Base-by-base conservation (phyloP, 176 grass and related monocot species). In the Pontederia crassipes region DNA sequence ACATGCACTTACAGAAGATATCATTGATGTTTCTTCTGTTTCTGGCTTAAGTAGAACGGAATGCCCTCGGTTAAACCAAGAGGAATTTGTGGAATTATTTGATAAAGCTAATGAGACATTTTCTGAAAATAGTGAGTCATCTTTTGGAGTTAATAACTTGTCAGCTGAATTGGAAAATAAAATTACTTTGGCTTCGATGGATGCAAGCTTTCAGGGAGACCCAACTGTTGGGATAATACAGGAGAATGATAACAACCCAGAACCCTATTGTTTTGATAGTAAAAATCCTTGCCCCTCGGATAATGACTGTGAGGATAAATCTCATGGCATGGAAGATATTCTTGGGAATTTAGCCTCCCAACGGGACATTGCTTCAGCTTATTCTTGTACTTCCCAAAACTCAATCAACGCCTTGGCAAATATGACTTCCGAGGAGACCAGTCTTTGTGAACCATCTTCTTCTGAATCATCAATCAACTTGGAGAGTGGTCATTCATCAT, bases 91-190 rank as follows among this genome's bases (percentile, higher is more conserved):
- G 75, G 48, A 77, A 69, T 64, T 50, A 68, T 46, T 52, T 69
- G 56, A 61, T 80, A 62, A 45, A 11, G 60, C 12, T 48, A 55
- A 63, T 11, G 48, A 65, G 67, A 48, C 72, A 28, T 78, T 48
- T 65, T 46, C 28, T 45, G 15, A 72, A 58, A 54, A 55, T 40
- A 47, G 59, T 52, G 17, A 84, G 26, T 49, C 28, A 14, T 59
- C 45, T 65, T 6, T 46, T 12, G 56, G n/a, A 66, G 15, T 16
- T 28, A 67, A 46, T 70, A 40, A 65, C 68, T 57, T 74, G 52
- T 27, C 26, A 28, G 13, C 18, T 6, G 48, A 63, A 75, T 14
- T 65, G 58, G 52, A 49, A 66, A 46, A 26, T 73, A 73, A 14
- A 24, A 13, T 18, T 65, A 71, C 28, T 11, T 48, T 69, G 46